Base-by-base conservation (phyloP, 495 filamentous ascomycete species). In the Chlorociboria aeruginascens region DNA sequence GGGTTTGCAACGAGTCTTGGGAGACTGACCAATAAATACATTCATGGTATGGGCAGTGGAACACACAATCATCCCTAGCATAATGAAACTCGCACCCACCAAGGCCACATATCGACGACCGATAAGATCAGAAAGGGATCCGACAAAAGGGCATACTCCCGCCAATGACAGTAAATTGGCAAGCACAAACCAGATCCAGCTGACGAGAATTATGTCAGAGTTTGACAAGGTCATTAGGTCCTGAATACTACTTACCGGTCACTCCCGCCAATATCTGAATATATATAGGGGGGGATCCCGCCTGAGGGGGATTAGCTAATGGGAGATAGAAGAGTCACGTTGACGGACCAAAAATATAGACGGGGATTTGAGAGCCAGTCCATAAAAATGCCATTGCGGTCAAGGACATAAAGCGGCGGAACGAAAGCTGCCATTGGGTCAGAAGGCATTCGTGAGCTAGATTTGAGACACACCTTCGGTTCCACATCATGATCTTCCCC, bases 121-220 rank as follows among this genome's bases (percentile, higher is more conserved):
- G 39, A 83, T 58, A 7, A 86, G 59, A 66, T 86, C 82, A 6
- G 82, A 86, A 1, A 86, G 54, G 16, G 75, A 76, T 4, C 82
- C 82, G 20, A 86, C 82, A 48, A 86, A 86, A 8, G 82, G 82
- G 45, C 79, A 83, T 9, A 86, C 73, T 40, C 74, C 77, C 3
- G 82, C 80, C 2, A 82, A 71, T 35, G 79, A 68, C 8, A 86
- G 72, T 3, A 86, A 65, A 54, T 86, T 79, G 13, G 73, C 79
- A 2, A 83, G 67, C 34, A 83, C 73, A 67, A 85, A 78, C 82
- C 82, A 86, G n/a, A 82, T 69, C 76, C 77, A 86, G 4, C 20
- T 25, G 20, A 25, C 1, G 4, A 25, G 20, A 1, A 2, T 4
- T 2, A 25, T 25, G 20, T 25, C 20, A 25, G 20, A 25, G 20